phyloP scores from a whole-genome alignment of 495 filamentous ascomycete species.

The Neurospora sp. region DNA sequence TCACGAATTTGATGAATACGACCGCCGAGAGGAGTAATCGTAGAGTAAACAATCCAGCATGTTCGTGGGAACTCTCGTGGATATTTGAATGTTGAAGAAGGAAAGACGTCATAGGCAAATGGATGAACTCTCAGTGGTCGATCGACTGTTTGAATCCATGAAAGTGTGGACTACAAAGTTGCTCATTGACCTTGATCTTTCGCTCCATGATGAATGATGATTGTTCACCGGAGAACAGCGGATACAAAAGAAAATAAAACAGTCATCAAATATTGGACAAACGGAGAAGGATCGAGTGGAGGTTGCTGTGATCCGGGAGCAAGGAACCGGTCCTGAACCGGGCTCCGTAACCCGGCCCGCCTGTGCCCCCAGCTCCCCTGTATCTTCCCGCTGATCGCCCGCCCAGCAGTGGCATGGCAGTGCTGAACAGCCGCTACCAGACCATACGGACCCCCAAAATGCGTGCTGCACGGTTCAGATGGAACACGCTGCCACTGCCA shows the following conservation, averaged over 20 bases:
- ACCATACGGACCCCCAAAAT: background rate
- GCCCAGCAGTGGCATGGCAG: background rate
- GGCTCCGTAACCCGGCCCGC: background rate
- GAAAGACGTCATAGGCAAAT: background rate
- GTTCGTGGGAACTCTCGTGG: background rate
- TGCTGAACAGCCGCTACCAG: background rate
- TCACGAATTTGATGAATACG: background rate
- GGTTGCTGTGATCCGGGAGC: background rate
- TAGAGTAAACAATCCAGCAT: background rate
- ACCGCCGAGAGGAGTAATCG: background rate
- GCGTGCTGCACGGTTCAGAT: background rate
- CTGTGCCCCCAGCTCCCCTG: background rate
- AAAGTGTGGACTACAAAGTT: background rate
- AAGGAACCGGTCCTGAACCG: background rate
- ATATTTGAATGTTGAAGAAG: background rate
- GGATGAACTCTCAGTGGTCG: background rate
- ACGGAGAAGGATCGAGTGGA: background rate
- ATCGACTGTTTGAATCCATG: background rate
- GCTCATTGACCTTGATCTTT: background rate
- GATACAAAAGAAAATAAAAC: background rate
- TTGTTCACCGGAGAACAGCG: background rate
- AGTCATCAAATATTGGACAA: background rate
- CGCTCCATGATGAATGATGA: background rate
- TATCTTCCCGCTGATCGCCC: background rate
- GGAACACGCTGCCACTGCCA: background rate